Base-by-base conservation (phyloP, 768 basidiomycete species). In the Tephrocybe sp. region DNA sequence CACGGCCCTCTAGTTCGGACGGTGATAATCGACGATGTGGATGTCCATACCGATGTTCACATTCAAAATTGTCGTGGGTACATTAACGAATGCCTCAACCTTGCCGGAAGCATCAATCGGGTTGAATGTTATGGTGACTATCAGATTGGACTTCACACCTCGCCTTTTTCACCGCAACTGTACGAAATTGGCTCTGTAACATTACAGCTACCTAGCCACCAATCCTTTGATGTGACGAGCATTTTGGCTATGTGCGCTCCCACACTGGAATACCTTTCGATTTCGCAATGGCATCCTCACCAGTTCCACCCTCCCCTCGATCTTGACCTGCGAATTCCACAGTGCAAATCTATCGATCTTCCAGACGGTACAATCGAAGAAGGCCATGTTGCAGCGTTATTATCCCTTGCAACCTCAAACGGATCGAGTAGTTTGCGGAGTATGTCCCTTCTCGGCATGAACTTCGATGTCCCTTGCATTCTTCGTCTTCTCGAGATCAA, bases 111-210 rank as follows among this genome's bases (percentile, higher is more conserved):
- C 7, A 12, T 48, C 18, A 21, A 40, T 17, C 52, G 26, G 4
- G 23, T 53, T 15, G 40, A 48, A 43, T 53, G 52, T 17, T 23
- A 48, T 17, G 52, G 45, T 1, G 44, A 53, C 23, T 36, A 43
- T 20, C 21, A 36, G 24, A 20, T 42, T 3, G 52, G 30, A 4
- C 23, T 48, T 36, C 30, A 25, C 8, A 28, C 11, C 10, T n/a
- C 37, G 15, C 45, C 32, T 8, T 8, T 39, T 6, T 39, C 20
- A 21, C 20, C 38, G 18, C 18, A n/a, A 20, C n/a, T n/a, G 5
- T n/a, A 39, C 38, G 23, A 39, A 3, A 38, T 48, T 2, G 21
- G 37, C 11, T 8, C 47, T 20, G 21, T 48, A 15, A 30, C 34
- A 7, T 15, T 51, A 11, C n/a, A 17, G 12, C 11, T 37, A 23